Evolutionary conservation across 23 red algal species (phyloP), one percentile per base, ranked within the genome.

Genomic region (Pyropia yezoensis): DNA sequence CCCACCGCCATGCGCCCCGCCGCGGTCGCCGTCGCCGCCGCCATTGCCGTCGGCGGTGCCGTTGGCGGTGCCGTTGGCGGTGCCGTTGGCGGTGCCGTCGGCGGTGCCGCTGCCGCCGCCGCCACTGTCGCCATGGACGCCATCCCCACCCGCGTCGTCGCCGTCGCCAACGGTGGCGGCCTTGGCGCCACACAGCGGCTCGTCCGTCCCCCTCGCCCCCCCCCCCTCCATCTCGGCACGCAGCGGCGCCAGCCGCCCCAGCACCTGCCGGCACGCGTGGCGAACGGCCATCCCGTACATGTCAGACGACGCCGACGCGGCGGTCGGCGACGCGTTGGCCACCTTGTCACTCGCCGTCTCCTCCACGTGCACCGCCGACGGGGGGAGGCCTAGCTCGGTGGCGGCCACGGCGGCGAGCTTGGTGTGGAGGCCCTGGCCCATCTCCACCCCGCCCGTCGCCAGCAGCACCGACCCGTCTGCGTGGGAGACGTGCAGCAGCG

Each of bases 321-420:
- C 88, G 18, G 88, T 79, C 3, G 88, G 88, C n/a, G 79, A 80
- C 7, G 88, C 77, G 61, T 92, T 92, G 8, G 88, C 54, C n/a
- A 92, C 71, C 52, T 92, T 92, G 50, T 92, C 88, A 23, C 77
- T 92, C 14, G 79, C 73, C 25, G 88, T 92, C 57, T 92, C 88
- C 39, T 77, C 69, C 14, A 92, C 59, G 32, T 74, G 83, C 18
- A 92, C 71, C 78, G 79, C 83, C n/a, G 61, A 66, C 0, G 76
- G 54, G 15, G 69, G 68, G 57, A 92, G 55, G 18, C 63, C 50
- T 18, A 92, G 61, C 28, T 78, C 88, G 0, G 88, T 77, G 2
- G 88, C 88, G 22, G 80, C 78, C 12, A 92, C 65, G 59, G 83
- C 77, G 51, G 70, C 75, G 14, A 94, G 83, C 54, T 85, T 85